A percentile compares a stretch with the other conserved stretches of the same genome.
These are phyloP conservation scores for Syzygium syzygioides DNA, from an alignment of 441 rosid species.

Conservation along the genomic window DNA sequence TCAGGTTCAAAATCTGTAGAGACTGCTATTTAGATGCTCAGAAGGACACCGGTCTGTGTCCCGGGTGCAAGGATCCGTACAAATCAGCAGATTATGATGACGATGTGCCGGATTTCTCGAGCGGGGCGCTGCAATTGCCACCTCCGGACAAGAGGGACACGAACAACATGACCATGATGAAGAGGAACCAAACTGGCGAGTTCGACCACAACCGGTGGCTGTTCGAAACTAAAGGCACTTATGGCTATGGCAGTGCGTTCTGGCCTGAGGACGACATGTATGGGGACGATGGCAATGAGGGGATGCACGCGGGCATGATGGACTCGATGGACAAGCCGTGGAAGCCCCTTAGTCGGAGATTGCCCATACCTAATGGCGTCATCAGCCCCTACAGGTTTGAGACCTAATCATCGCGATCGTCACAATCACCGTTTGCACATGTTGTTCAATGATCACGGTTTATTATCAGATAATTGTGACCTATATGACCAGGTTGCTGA, in stretches of 20 bases:
- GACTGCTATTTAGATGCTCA: slow-evolving; percentile 86
- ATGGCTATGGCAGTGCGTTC: slow-evolving; percentile 81
- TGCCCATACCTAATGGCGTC: slow-evolving; percentile 47
- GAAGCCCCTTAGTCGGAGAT: slow-evolving; percentile 68
- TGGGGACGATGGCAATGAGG: slow-evolving; percentile 49
- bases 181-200: slow-evolving; percentile 75
- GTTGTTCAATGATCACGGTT: background rate
- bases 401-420: background rate
- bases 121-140: slow-evolving; percentile 63
- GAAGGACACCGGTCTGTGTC: slow-evolving; percentile 71
- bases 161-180: slow-evolving; percentile 73
- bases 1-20: slow-evolving; percentile 83
- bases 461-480: background rate
- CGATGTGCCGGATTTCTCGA: slow-evolving; percentile 44
- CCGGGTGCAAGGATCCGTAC: slow-evolving; percentile 85
- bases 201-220: slow-evolving; percentile 87
- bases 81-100: slow-evolving; percentile 67
- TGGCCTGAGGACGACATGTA: slow-evolving; percentile 72
- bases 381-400: slow-evolving; percentile 78
- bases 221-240: slow-evolving; percentile 79
- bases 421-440: background rate
- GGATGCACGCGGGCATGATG: slow-evolving; percentile 40
- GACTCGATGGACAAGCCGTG: slow-evolving; percentile 83
- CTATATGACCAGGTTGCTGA: slow-evolving; percentile 33
- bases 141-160: slow-evolving; percentile 38